phyloP scores from a whole-genome alignment of 768 basidiomycete species.

The Tylopilus plumbeoviolaceoides region DNA sequence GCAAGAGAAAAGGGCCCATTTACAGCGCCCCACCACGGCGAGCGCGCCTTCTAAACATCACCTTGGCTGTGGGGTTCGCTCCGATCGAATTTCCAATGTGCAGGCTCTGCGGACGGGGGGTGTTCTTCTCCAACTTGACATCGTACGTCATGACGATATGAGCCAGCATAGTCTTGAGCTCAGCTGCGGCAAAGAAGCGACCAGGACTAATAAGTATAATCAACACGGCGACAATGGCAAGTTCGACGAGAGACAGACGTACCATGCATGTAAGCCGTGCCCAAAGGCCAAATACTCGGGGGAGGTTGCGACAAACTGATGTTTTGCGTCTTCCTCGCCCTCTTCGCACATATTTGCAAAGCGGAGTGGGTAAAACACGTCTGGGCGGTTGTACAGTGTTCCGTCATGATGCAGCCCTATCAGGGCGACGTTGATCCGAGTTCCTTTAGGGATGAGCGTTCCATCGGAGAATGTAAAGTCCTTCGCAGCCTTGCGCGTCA shows the following conservation, averaged over 20 bases:
- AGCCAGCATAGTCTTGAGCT: not conserved
- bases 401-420: no score
- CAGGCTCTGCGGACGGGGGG: not conserved
- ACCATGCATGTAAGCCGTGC: conserved; percentile 17
- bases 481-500: no score
- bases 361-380: no score
- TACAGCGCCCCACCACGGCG: not conserved
- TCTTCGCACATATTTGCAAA: no score
- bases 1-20: no score
- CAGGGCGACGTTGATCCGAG: no score
- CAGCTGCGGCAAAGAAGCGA: not conserved
- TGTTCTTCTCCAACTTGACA: conserved; percentile 1
- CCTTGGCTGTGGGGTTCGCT: not conserved
- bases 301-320: conserved; percentile 23
- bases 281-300: conserved; percentile 37
- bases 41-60: not conserved
- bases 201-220: not conserved
- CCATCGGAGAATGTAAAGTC: no score
- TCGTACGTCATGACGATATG: conserved; percentile 4
- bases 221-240: not conserved
- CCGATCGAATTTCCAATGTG: not conserved
- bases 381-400: no score
- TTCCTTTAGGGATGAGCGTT: no score
- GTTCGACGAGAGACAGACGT: not conserved
- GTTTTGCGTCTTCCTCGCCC: no score